Evolutionary conservation across 2,329 filamentous ascomycete genomes (phyloP).

Genomic region (Pyricularia grisea): DNA sequence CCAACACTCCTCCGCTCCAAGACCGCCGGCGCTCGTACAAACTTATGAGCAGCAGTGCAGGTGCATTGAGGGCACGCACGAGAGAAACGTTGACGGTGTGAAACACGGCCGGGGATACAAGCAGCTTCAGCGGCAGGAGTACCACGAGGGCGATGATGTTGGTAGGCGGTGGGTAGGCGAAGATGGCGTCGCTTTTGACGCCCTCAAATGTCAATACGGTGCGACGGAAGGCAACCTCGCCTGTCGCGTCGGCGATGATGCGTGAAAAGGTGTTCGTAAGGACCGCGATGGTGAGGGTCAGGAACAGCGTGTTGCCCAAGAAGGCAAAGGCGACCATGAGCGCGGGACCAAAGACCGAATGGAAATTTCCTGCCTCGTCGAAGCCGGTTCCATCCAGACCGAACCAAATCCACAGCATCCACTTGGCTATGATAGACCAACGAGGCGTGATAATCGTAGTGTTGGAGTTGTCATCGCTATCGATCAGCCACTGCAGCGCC

Average conservation of each 20-base stretch:
- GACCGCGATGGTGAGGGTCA: conserved; percentile 66
- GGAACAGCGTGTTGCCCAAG: conserved; percentile 64
- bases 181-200: conserved; percentile 63
- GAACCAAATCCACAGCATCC: conserved; percentile 94
- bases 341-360: conserved; percentile 56
- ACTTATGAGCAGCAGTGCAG: conserved; percentile 50
- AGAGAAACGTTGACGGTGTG: conserved; percentile 62
- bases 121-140: conserved; percentile 56
- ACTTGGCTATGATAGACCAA: conserved; percentile 62
- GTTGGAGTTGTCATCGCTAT: conserved; percentile 6
- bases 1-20: conserved; percentile 26
- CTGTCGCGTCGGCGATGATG: conserved; percentile 58
- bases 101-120: conserved; percentile 53
- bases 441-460: neutral
- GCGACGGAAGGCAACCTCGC: conserved; percentile 63
- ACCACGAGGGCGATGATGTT: conserved; percentile 57
- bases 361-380: conserved; percentile 46
- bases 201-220: conserved; percentile 66
- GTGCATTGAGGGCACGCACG: conserved; percentile 54
- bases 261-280: conserved; percentile 63
- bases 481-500: conserved; percentile 62
- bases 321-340: conserved; percentile 67
- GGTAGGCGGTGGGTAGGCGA: conserved; percentile 60
- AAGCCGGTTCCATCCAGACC: conserved; percentile 66
- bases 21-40: conserved; percentile 51